These are phyloP conservation scores for Amaranthus tricolor DNA, from an alignment of 179 eudicot species.

Conservation along the genomic window DNA sequence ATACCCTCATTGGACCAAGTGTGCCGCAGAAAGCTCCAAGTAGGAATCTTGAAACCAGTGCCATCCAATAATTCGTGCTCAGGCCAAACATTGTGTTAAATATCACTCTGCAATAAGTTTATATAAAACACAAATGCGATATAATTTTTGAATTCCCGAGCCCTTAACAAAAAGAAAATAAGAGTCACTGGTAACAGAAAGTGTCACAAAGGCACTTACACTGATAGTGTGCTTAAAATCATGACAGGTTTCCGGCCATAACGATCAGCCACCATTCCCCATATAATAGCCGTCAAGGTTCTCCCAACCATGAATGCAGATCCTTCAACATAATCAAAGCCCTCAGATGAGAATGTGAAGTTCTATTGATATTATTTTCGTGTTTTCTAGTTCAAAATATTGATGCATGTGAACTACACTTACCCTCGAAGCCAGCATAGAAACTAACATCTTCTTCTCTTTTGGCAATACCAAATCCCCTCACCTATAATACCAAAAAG, in stretches of 20 bases:
- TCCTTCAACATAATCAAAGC: conserved; percentile 35
- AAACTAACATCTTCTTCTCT: conserved; percentile 63
- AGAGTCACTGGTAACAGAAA: too few species aligned
- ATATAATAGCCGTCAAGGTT: conserved; percentile 60
- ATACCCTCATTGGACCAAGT: conserved; percentile 74
- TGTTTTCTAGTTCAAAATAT: background rate
- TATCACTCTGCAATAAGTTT: conserved; percentile 43
- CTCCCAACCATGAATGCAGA: conserved; percentile 78
- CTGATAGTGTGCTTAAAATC: conserved; percentile 49
- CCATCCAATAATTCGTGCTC: conserved; percentile 78
- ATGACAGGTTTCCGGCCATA: conserved; percentile 87
- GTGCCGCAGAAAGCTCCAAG: conserved; percentile 63
- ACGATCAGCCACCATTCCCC: conserved; percentile 86
- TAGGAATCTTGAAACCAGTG: conserved; percentile 62
- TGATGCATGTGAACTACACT: conserved; percentile 4
- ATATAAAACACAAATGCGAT: background rate
- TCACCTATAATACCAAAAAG: conserved; percentile 26
- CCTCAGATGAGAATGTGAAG: too few species aligned
- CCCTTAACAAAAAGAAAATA: background rate
- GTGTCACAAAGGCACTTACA: conserved; percentile 33
- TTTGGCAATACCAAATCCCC: conserved; percentile 54
- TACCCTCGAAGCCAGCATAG: conserved; percentile 69
- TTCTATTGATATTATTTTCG: too few species aligned
- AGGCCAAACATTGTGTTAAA: conserved; percentile 81
- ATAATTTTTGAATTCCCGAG: too few species aligned